phyloP scores from a whole-genome alignment of 1,139 yeast genomes.

The Pneumocystis sp. region DNA sequence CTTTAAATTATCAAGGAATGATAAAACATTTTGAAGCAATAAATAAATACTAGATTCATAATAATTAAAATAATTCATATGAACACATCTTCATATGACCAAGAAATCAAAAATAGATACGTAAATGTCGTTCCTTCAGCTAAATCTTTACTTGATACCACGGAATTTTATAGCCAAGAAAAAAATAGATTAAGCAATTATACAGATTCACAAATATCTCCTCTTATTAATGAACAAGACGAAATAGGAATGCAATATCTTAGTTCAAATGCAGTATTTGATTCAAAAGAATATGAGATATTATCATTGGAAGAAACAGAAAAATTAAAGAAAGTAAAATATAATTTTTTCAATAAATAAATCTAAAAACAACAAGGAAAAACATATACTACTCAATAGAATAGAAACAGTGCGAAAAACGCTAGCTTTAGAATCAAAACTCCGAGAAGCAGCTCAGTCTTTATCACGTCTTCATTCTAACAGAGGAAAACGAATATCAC shows the following conservation, averaged over 20 bases:
- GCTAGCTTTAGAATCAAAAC: constrained; percentile 10
- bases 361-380: constrained; percentile 1
- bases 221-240: not conserved
- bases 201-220: not conserved
- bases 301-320: constrained; percentile 9
- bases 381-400: constrained; percentile 3
- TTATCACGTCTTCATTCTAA: constrained; percentile 8
- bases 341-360: not conserved
- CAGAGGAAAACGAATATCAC: constrained; percentile 8
- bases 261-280: constrained; percentile 5
- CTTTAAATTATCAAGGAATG: not conserved
- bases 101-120: constrained; percentile 1
- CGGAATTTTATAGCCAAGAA: not conserved
- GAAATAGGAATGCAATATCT: constrained; percentile 6
- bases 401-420: constrained; percentile 8
- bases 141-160: not conserved
- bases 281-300: constrained; percentile 6
- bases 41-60: not conserved
- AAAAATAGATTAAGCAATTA: constrained; percentile 1
- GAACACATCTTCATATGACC: constrained; percentile 3
- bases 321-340: constrained; percentile 3
- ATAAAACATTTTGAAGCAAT: not conserved
- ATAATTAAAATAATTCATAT: not conserved
- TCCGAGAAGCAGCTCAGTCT: constrained; percentile 9
- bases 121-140: constrained; percentile 4